A percentile compares a stretch with the other conserved stretches of the same genome.
Evolutionary conservation across 768 basidiomycete genomes (phyloP).

Genomic region (Leucosporidium yakuticum): DNA sequence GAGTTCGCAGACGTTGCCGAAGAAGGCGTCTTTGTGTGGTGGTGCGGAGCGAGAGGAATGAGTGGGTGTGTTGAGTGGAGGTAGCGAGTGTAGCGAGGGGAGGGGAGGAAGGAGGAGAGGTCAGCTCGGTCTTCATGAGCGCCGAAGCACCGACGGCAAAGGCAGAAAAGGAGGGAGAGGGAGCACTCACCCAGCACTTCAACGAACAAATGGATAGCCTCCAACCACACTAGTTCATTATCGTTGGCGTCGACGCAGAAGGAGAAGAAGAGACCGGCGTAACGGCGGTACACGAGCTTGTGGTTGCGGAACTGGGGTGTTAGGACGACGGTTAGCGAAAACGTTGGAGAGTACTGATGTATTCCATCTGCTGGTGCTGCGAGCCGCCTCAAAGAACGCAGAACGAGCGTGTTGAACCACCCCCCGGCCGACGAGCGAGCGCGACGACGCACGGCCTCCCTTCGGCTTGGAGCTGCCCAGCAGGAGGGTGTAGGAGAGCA

Average conservation of each 20-base stretch:
- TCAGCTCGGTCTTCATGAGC: too few relatives aligned
- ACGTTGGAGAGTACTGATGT: too few relatives aligned
- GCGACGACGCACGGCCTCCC: not conserved
- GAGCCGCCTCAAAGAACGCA: too few relatives aligned
- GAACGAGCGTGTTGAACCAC: not conserved
- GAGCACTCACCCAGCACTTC: conserved; percentile 76
- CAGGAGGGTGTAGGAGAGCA: not conserved
- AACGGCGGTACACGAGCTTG: conserved; percentile 94
- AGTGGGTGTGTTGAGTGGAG: too few relatives aligned
- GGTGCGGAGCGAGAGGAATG: too few relatives aligned
- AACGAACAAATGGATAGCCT: conserved; percentile 96
- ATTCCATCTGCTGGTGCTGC: too few relatives aligned
- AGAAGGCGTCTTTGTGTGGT: conserved; percentile 71
- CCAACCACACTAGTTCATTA: conserved; percentile 93
- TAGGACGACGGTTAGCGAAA: not conserved
- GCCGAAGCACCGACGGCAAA: not conserved
- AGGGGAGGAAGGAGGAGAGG: not conserved
- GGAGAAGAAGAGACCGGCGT: conserved; percentile 96
- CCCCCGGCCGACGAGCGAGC: not conserved
- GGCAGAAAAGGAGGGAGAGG: too few relatives aligned
- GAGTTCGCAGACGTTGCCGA: conserved; percentile 91
- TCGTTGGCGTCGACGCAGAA: conserved; percentile 97
- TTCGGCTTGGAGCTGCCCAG: not conserved
- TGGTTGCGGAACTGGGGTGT: conserved; percentile 80
- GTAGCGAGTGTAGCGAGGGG: too few relatives aligned